Base-by-base conservation (phyloP, 1,284 basidiomycete genomes). In the Cystobasidium sp. region DNA sequence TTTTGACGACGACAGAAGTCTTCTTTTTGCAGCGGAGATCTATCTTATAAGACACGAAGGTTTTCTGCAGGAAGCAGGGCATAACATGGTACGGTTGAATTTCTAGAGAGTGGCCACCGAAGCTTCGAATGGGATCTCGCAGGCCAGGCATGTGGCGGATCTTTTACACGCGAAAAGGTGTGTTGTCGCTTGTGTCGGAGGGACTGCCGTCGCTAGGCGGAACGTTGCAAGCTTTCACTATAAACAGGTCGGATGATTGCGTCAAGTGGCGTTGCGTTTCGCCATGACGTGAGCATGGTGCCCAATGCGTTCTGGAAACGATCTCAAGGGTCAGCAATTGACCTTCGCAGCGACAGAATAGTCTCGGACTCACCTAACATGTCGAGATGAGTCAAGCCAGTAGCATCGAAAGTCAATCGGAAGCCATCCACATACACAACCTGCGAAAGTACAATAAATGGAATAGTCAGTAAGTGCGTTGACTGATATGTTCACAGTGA, bases 341-440 rank as follows among this genome's bases (percentile, higher is more conserved):
- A 1, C 1, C 31, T 14, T 67, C 39, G 47, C 39, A 24, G 20
- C 3, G 7, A 44, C 16, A 41, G 9, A 7, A 3, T 2, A 14
- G 5, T 10, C 3, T 16, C 44, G 3, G 2, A 31, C 69, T 24
- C 55, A 71, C 69, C 49, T 9, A 71, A 61, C 44, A 71, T 63
- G 8, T 56, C 31, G 24, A 20, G 22, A 24, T 63, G 51, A 2
- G 59, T 20, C 18, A 63, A 51, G 1, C 58, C 69, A 37, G 39
- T 53, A 18, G 69, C 56, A 55, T 71, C 69, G 7, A 71, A 20
- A 31, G 22, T 20, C 8, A 71, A 14, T 24, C 41, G 52, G 44
- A 52, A 64, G 24, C 69, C 69, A 55, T 71, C 69, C 9, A 41
- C 59, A 41, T 71, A 71, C 18, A 64, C 39, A 41, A 47, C 66